Percentiles rank a stretch among this genome's conserved stretches.
Conservation (phyloP, 192 early-diverging fungal genomes). For the Podila epigama region DNA sequence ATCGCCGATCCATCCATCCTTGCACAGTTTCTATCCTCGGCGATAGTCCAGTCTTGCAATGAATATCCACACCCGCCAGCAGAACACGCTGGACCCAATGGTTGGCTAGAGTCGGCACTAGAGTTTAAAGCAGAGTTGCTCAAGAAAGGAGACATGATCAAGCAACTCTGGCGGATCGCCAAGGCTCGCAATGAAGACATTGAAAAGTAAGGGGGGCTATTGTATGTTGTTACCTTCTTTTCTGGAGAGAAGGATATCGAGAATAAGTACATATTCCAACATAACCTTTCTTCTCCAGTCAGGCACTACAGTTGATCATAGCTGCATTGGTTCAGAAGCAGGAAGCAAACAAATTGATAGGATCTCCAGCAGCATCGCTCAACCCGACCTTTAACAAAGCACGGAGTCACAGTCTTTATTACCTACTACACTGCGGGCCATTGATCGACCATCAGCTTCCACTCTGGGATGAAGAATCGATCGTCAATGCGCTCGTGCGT, state of each 20-base stretch:
- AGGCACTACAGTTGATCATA: slow-evolving; percentile 30
- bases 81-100: neutral
- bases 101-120: slow-evolving; percentile 27
- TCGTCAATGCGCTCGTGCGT: slow-evolving; percentile 21
- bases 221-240: neutral
- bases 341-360: neutral
- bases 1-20: slow-evolving; percentile 12
- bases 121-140: slow-evolving; percentile 33
- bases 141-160: slow-evolving; percentile 23
- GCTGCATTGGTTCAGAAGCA: slow-evolving; percentile 3
- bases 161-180: slow-evolving; percentile 25
- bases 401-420: slow-evolving; percentile 12
- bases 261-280: neutral
- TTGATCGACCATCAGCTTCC: slow-evolving; percentile 4
- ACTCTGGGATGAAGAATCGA: slow-evolving; percentile 25
- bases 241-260: neutral
- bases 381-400: neutral
- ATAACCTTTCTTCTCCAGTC: neutral
- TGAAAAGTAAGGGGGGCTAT: slow-evolving; percentile 13
- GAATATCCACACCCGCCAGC: slow-evolving; percentile 10
- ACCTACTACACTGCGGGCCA: slow-evolving; percentile 41
- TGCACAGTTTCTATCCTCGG: slow-evolving; percentile 11
- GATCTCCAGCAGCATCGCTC: neutral
- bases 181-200: slow-evolving; percentile 16
- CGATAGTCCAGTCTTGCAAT: slow-evolving; percentile 16